phyloP scores from a whole-genome alignment of 1,284 basidiomycete species.

The Hemileia vastatrix region DNA sequence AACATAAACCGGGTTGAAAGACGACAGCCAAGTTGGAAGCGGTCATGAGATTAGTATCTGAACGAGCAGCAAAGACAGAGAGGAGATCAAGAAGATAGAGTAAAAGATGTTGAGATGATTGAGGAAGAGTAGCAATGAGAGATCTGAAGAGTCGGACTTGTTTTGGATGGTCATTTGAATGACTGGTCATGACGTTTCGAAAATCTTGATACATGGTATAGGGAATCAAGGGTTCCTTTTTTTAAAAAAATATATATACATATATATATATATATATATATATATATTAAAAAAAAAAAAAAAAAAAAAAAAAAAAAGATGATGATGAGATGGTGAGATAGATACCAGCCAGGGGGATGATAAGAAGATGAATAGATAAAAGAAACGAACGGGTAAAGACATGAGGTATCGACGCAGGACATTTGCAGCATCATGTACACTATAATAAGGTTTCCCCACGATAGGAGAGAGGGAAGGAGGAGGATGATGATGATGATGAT shows the following conservation, averaged over 20 bases:
- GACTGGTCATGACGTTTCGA: neutral
- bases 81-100: slow-evolving; percentile 92
- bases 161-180: slow-evolving; percentile 7
- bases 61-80: slow-evolving; percentile 83
- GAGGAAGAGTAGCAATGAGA: slow-evolving; percentile 73
- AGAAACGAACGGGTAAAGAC: slow-evolving; percentile 72
- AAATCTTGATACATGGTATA: slow-evolving; percentile 14
- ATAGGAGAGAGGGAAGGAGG: neutral
- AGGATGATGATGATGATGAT: neutral
- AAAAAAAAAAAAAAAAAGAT: slow-evolving; percentile 26
- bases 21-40: slow-evolving; percentile 87
- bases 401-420: slow-evolving; percentile 92
- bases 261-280: too few relatives aligned
- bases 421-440: slow-evolving; percentile 89
- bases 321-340: slow-evolving; percentile 38
- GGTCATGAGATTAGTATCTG: slow-evolving; percentile 89
- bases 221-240: slow-evolving; percentile 41
- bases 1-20: slow-evolving; percentile 70
- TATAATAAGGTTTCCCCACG: slow-evolving; percentile 54
- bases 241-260: too few relatives aligned
- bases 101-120: slow-evolving; percentile 81
- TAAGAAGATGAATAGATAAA: slow-evolving; percentile 32
- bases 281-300: slow-evolving; percentile 5
- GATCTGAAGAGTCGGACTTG: slow-evolving; percentile 55
- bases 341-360: slow-evolving; percentile 34